These are phyloP conservation scores for Medicago lupulina DNA, from an alignment of 306 rosid species.

Conservation along the genomic window DNA sequence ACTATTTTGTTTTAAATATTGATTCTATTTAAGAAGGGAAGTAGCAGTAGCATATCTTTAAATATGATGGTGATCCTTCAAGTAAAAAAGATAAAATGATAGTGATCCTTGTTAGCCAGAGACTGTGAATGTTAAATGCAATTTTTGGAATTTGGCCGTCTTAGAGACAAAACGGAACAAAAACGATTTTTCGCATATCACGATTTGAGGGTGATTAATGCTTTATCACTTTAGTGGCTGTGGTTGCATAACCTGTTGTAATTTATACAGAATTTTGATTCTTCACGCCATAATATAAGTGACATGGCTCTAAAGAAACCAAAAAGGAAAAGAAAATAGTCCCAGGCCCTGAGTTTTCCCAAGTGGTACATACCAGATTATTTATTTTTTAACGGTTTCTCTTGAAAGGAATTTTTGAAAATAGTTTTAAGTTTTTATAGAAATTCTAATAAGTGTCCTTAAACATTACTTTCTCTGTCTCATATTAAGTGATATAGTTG, in stretches of 20 bases:
- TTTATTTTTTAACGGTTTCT: too few relatives aligned
- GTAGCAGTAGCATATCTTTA: too few relatives aligned
- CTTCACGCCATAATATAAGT: slow-evolving; percentile 23
- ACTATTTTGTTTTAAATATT: too few relatives aligned
- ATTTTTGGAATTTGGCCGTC: not conserved
- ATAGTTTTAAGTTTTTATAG: too few relatives aligned
- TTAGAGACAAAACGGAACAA: slow-evolving; percentile 3
- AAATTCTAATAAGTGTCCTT: too few relatives aligned
- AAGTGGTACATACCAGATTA: not conserved
- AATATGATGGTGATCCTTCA: not conserved
- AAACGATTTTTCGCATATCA: slow-evolving; percentile 21
- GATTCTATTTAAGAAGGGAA: too few relatives aligned
- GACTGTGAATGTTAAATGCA: not conserved
- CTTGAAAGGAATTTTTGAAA: too few relatives aligned
- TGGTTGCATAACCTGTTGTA: slow-evolving; percentile 31
- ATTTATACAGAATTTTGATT: slow-evolving; percentile 1
- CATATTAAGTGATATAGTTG: too few relatives aligned
- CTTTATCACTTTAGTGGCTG: slow-evolving; percentile 5
- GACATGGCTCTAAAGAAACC: slow-evolving; percentile 24
- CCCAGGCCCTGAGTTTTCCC: slow-evolving; percentile 28
- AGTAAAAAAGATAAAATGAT: not conserved
- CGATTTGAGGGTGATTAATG: not conserved
- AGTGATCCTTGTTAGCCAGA: not conserved
- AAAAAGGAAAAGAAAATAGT: slow-evolving; percentile 2
- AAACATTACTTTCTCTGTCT: too few relatives aligned